Base-by-base conservation (phyloP, 768 basidiomycete species). In the Lenzites betulinus region DNA sequence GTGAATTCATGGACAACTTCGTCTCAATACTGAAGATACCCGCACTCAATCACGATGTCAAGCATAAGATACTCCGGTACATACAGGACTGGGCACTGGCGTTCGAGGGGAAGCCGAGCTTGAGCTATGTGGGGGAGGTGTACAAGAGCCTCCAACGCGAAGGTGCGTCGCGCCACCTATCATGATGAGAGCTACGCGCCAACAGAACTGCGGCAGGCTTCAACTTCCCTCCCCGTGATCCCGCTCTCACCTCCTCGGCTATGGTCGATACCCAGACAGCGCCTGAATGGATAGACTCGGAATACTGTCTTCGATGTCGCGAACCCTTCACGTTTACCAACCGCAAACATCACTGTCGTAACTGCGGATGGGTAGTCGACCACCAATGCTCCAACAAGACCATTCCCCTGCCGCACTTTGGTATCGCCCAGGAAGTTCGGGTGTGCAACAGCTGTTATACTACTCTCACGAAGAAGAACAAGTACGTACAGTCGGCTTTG, bases 231-330 rank as follows among this genome's bases (percentile, higher is more conserved):
- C 90, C 91, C 0, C 87, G 87, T 67, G 91, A 94, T 67, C 77
- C 82, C 35, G 79, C 84, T 2, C 70, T 83, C 15, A 83, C 88
- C 11, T 89, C 83, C 53, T 85, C 92, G 22, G 91, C 88, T 13
- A 93, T 95, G 90, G 90, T 93, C 5, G 91, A 94, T 70, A 94
- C 94, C 0, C 83, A 89, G 67, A 92, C 89, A 0, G 92, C 97
- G 0, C 97, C 97, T 1, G 92, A 96, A 71, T 99, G 97, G 97
- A 90, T 93, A 44, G 96, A 98, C 71, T 94, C 94, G 0, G 93
- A 97, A 47, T 85, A 95, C 16, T 99, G 97, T 72, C 84, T 96
- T 59, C 86, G 94, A 20, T 99, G 97, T 73, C 85, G 97, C 18
- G 88, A 90, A 0, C 73, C 92, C 0, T 99, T 99, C 74, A 85